A percentile compares a stretch with the other conserved stretches of the same genome.
These are phyloP conservation scores for Mycena albidolilacea DNA, from an alignment of 768 basidiomycete species.

Conservation along the genomic window DNA sequence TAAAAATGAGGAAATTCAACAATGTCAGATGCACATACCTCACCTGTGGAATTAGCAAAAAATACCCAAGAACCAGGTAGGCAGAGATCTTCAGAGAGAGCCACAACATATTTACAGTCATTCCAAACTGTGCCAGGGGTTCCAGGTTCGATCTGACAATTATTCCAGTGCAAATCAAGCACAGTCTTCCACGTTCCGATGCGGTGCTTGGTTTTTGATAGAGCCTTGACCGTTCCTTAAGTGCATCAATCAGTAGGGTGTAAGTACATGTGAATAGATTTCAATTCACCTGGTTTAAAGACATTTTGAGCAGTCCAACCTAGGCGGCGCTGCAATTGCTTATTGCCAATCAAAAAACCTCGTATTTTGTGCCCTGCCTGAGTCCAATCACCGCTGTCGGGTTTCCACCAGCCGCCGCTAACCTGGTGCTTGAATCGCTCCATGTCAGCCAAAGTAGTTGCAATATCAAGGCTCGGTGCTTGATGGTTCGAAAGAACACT, in stretches of 20 bases:
- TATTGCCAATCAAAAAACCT: too few species aligned
- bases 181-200: background rate
- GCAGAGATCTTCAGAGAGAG: background rate
- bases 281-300: too few species aligned
- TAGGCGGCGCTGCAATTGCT: too few species aligned
- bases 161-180: background rate
- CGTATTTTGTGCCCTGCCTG: too few species aligned
- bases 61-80: background rate
- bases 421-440: slow-evolving; percentile 24
- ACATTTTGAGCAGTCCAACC: too few species aligned
- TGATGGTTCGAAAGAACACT: background rate
- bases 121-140: background rate
- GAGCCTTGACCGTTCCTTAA: background rate
- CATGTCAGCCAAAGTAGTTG: slow-evolving; percentile 17
- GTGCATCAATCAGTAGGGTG: background rate
- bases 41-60: background rate
- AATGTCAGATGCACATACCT: background rate
- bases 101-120: background rate
- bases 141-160: background rate
- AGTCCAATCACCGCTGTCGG: too few species aligned
- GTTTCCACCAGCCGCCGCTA: slow-evolving; percentile 19
- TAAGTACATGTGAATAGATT: background rate
- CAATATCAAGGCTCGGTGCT: slow-evolving; percentile 20
- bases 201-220: background rate
- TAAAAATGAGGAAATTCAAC: background rate